A percentile compares a stretch with the other conserved stretches of the same genome.
These are phyloP conservation scores for Dictyostelium firmibasis DNA, from an alignment of 78 protist species.

Conservation along the genomic window DNA sequence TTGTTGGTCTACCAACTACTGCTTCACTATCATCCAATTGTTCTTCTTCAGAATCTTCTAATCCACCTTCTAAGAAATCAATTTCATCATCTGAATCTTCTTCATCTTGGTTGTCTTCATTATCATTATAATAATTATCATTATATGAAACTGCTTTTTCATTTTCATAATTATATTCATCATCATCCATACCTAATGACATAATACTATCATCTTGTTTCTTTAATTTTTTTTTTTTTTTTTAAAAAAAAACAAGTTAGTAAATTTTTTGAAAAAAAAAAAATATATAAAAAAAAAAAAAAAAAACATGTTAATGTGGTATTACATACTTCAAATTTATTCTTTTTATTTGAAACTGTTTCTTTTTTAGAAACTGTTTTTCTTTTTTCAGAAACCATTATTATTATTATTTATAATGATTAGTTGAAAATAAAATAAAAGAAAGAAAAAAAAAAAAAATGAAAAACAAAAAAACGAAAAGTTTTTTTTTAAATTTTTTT, in stretches of 20 bases:
- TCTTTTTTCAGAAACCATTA: conserved; percentile 1
- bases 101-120: conserved; percentile 5
- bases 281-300: too few relatives aligned
- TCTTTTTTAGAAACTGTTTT: neutral
- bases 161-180: conserved; percentile 18
- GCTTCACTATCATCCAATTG: conserved; percentile 63
- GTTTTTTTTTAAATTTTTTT: neutral
- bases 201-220: conserved; percentile 10
- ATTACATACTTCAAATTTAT: neutral
- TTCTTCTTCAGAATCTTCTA: conserved; percentile 23
- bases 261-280: too few relatives aligned
- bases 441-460: neutral
- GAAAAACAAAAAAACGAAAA: neutral
- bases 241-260: neutral
- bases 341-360: neutral
- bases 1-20: conserved; percentile 45
- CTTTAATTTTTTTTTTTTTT: neutral
- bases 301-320: too few relatives aligned
- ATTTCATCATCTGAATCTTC: neutral
- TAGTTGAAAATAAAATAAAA: neutral
- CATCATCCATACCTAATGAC: conserved; percentile 32
- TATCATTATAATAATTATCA: neutral
- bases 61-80: neutral
- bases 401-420: neutral
- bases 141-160: neutral